These are phyloP conservation scores for Tuber umbilicatum DNA, from an alignment of 495 filamentous ascomycete species.

Conservation along the genomic window DNA sequence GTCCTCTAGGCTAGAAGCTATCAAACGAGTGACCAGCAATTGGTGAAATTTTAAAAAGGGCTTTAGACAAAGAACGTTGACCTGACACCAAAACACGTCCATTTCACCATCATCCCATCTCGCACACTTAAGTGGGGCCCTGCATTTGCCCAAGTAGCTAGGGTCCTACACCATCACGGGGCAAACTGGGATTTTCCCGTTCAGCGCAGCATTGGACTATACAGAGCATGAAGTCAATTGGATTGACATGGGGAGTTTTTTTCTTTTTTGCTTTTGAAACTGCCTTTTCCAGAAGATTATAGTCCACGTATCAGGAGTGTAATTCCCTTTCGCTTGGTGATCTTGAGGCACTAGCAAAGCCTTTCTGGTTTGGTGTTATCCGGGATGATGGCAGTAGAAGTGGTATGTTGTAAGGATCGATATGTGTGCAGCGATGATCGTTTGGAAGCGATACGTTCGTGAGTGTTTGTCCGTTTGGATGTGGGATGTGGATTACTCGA, in stretches of 20 bases:
- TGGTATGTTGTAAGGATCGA: not conserved
- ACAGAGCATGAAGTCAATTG: not conserved
- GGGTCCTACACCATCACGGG: not conserved
- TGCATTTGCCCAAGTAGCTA: not conserved
- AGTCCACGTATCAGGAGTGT: not conserved
- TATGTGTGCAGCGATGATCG: no score
- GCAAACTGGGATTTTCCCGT: not conserved
- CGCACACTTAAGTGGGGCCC: not conserved
- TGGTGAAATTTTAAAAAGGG: no score
- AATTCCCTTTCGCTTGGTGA: not conserved
- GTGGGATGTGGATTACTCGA: not conserved
- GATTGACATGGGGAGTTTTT: not conserved
- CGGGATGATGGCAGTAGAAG: not conserved
- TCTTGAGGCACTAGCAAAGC: not conserved
- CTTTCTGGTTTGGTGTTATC: not conserved
- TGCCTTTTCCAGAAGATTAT: not conserved
- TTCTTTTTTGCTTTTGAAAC: not conserved
- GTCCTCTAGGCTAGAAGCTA: not conserved
- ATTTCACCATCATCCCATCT: not conserved
- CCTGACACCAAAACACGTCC: not conserved
- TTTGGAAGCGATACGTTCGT: not conserved
- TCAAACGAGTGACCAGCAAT: not conserved
- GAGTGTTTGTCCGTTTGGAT: not conserved
- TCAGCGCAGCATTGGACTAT: not conserved
- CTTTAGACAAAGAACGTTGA: conserved; percentile 3